Conservation (phyloP, 345 rosid species). For the Turnera subulata region DNA sequence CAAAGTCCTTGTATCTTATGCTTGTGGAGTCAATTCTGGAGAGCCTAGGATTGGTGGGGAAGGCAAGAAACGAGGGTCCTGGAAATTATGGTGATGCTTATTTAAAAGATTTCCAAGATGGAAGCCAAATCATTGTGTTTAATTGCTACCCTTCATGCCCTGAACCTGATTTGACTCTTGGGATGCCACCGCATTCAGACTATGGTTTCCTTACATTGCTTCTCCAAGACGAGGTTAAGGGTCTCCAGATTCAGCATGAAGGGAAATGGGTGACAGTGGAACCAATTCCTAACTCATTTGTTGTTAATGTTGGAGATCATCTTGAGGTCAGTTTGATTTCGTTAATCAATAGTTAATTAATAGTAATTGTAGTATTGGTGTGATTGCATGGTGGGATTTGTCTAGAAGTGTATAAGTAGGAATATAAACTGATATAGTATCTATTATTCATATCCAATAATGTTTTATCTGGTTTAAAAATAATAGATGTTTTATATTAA, state of each 20-base stretch:
- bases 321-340: conserved; percentile 65
- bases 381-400: too few relatives aligned
- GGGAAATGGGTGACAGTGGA: conserved; percentile 72
- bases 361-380: too few relatives aligned
- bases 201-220: conserved; percentile 84
- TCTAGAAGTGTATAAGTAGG: too few relatives aligned
- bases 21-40: conserved; percentile 69
- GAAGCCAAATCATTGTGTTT: conserved; percentile 72
- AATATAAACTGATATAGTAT: too few relatives aligned
- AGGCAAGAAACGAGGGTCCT: not conserved
- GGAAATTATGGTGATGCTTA: conserved; percentile 16
- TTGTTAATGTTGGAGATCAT: conserved; percentile 85
- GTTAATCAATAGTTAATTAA: too few relatives aligned
- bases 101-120: conserved; percentile 44
- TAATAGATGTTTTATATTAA: too few relatives aligned
- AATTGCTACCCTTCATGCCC: conserved; percentile 85
- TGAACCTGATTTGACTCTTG: conserved; percentile 76
- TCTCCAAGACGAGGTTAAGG: conserved; percentile 78
- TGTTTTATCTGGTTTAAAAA: too few relatives aligned
- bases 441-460: too few relatives aligned
- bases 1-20: conserved; percentile 49
- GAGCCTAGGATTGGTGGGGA: conserved; percentile 29
- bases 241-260: conserved; percentile 54
- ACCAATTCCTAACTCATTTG: conserved; percentile 65
- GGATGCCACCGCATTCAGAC: conserved; percentile 95